Conservation (phyloP, 1,139 yeast species). For the Zygoascus meyerae region DNA sequence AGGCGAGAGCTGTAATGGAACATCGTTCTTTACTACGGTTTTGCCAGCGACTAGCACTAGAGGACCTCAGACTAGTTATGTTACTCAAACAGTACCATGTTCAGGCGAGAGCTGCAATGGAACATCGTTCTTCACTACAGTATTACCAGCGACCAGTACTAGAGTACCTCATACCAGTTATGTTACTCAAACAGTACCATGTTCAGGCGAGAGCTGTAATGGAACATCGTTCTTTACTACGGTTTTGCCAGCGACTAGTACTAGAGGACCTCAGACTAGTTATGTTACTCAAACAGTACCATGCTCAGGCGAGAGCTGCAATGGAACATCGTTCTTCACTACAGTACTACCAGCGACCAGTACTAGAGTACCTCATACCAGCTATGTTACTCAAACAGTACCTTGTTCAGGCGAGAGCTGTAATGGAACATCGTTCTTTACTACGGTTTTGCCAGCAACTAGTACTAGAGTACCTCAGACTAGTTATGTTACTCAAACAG, state of each 20-base stretch:
- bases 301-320: slow-evolving; percentile 14
- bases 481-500: too few relatives aligned
- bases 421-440: not conserved
- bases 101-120: not conserved
- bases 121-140: not conserved
- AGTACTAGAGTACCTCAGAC: not conserved
- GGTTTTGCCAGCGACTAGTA: not conserved
- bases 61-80: not conserved
- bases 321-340: slow-evolving; percentile 14
- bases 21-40: slow-evolving; percentile 12
- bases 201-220: not conserved
- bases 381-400: slow-evolving; percentile 6
- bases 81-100: slow-evolving; percentile 7
- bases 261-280: not conserved
- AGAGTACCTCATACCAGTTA: not conserved
- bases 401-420: slow-evolving; percentile 2
- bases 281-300: slow-evolving; percentile 16
- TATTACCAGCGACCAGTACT: not conserved
- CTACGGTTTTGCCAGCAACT: not conserved
- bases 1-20: slow-evolving; percentile 13
- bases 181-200: slow-evolving; percentile 5
- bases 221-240: not conserved
- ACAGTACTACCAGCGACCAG: slow-evolving; percentile 5
- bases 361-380: not conserved
- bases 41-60: slow-evolving; percentile 3